These are phyloP conservation scores for Boletus albobrunnescens DNA, from an alignment of 1,284 basidiomycete genomes.

Conservation along the genomic window DNA sequence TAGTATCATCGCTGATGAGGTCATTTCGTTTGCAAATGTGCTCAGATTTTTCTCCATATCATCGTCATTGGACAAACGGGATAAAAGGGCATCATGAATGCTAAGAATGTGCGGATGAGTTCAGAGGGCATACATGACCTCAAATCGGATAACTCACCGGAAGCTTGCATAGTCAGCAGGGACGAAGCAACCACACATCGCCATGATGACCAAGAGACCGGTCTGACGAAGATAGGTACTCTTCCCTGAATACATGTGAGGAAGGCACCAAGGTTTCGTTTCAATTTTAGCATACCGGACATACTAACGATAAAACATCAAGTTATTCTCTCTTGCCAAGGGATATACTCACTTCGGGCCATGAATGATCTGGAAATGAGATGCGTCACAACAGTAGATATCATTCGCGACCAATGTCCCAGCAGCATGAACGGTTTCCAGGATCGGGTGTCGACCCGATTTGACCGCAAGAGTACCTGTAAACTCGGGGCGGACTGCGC, in stretches of 20 bases:
- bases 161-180: conserved; percentile 89
- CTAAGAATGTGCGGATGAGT: conserved; percentile 34
- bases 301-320: conserved; percentile 48
- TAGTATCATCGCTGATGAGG: conserved; percentile 83
- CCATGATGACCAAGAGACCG: conserved; percentile 80
- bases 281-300: conserved; percentile 53
- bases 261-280: neutral
- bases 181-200: conserved; percentile 86
- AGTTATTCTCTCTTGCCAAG: neutral
- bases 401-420: conserved; percentile 82
- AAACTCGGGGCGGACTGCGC: conserved; percentile 80
- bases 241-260: conserved; percentile 56
- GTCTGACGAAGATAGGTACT: conserved; percentile 89
- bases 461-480: conserved; percentile 83
- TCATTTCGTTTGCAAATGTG: conserved; percentile 93
- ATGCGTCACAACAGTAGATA: conserved; percentile 76
- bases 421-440: conserved; percentile 69
- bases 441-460: conserved; percentile 79
- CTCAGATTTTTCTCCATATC: conserved; percentile 84
- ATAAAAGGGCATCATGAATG: conserved; percentile 79
- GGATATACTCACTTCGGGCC: conserved; percentile 71
- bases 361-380: conserved; percentile 84
- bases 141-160: conserved; percentile 39
- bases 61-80: conserved; percentile 89
- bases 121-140: neutral